Conservation (phyloP, 352 stramenopile genomes). For the Hyaloperonospora brassicae region DNA sequence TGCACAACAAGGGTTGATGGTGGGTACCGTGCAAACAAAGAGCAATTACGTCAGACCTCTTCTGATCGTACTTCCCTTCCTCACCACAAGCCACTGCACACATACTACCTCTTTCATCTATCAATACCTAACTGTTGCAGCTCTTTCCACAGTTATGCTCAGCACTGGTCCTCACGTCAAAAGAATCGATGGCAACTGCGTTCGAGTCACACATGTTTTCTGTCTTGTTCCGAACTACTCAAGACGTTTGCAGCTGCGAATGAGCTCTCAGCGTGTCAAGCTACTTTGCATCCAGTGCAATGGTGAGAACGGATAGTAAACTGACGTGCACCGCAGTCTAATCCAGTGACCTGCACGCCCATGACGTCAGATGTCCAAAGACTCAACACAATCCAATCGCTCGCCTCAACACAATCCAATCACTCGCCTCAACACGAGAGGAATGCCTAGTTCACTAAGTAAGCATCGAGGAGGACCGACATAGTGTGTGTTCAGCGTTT, state of each 20-base stretch:
- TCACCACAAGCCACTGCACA: constrained; percentile 34
- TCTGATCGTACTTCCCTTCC: constrained; percentile 14
- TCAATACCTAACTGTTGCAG: constrained; percentile 17
- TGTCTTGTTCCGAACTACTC: constrained; percentile 42
- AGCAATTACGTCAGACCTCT: constrained; percentile 38
- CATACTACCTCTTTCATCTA: constrained; percentile 51
- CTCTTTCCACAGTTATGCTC: constrained; percentile 3
- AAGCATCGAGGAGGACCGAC: constrained; percentile 41
- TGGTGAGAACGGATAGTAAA: constrained; percentile 32
- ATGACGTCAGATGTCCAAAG: constrained; percentile 37
- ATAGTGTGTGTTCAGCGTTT: background rate
- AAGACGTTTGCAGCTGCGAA: constrained; percentile 49
- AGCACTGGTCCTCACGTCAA: too few relatives aligned
- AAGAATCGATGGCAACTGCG: constrained; percentile 10
- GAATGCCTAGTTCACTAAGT: constrained; percentile 55
- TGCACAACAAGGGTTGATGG: constrained; percentile 59
- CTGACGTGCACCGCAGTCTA: constrained; percentile 21
- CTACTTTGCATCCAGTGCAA: constrained; percentile 50
- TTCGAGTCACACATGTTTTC: constrained; percentile 15
- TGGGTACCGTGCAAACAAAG: constrained; percentile 71
- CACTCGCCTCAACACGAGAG: constrained; percentile 36
- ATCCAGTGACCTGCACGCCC: constrained; percentile 27
- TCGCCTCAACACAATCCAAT: constrained; percentile 34
- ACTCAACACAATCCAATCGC: constrained; percentile 38
- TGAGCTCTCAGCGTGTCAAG: constrained; percentile 58